Evolutionary conservation across 352 stramenopile genomes (phyloP), one percentile per base, ranked within the genome.

Genomic region (Globisporangium acanthophoron): DNA sequence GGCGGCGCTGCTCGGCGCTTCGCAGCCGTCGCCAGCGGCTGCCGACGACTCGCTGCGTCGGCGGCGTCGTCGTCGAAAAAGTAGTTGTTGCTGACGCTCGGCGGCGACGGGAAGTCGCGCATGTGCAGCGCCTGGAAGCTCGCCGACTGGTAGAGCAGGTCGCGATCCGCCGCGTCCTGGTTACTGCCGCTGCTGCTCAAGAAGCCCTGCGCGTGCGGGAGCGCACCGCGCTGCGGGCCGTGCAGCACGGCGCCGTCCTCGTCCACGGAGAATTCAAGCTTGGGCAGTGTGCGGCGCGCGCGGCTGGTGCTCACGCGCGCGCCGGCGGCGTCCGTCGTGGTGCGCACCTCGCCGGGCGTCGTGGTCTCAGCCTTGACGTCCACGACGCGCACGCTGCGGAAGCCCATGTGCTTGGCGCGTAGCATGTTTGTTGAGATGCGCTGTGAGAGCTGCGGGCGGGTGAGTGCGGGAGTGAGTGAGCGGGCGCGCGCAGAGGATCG

Each of bases 291-390:
- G 8, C 84, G 81, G 0, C 84, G 81, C 24, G 74, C 74, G 52
- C 81, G 71, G 0, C 73, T 78, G 7, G 79, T 71, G 64, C 74
- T 85, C 50, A 88, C 71, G 52, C 83, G 80, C 27, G 80, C 59
- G 49, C 80, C 78, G 2, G 67, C 71, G 31, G 77, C 80, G 67
- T 92, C 83, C 3, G 78, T 87, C n/a, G 70, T 77, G 2, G 80
- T 74, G n/a, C 80, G 83, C 51, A 89, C 67, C 50, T 94, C 84
- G 31, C 81, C 81, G 16, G 84, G 84, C 29, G 81, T 90, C 56
- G 81, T 94, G 16, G 84, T 94, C 70, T 94, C 84, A 15, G 84
- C 84, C 67, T 94, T 94, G n/a, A 94, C 76, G 52, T 94, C 81
- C 29, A 94, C 84, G 62, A 78, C 76, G 46, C 76, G 76, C 57